These are phyloP conservation scores for Candida easanensis DNA, from an alignment of 805 yeast genomes.

Conservation along the genomic window DNA sequence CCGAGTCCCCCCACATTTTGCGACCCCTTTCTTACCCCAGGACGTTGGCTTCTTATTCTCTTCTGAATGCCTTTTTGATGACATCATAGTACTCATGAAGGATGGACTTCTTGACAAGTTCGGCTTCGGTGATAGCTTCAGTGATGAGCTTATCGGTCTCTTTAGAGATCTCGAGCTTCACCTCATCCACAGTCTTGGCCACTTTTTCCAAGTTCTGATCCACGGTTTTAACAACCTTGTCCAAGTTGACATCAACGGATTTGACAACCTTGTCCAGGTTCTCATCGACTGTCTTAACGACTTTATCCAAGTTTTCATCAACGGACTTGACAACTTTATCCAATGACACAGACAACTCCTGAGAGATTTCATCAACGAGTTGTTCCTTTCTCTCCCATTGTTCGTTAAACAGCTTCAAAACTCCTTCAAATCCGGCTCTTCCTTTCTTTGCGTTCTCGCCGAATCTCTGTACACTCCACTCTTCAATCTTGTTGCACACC, in stretches of 20 bases:
- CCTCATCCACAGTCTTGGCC: conserved; percentile 27
- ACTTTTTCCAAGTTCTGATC: conserved; percentile 36
- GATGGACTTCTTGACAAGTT: conserved; percentile 21
- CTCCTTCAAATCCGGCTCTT: conserved; percentile 79
- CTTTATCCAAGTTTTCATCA: conserved; percentile 28
- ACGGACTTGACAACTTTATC: conserved; percentile 29
- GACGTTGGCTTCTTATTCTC: no score
- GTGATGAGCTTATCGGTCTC: conserved; percentile 27
- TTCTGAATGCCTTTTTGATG: conserved; percentile 25
- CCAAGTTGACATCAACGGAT: no score
- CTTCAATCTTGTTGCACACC: conserved; percentile 81
- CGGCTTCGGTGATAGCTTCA: conserved; percentile 10
- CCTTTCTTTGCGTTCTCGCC: conserved; percentile 85
- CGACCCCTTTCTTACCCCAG: no score
- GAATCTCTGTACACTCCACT: conserved; percentile 88
- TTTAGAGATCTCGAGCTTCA: conserved; percentile 25
- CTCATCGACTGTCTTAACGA: conserved; percentile 30
- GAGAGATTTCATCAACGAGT: conserved; percentile 28
- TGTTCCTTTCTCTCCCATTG: conserved; percentile 30
- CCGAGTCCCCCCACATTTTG: no score
- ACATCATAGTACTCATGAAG: conserved; percentile 22
- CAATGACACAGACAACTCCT: conserved; percentile 27
- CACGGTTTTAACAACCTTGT: conserved; percentile 28
- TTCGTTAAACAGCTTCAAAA: conserved; percentile 50
- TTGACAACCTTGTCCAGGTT: conserved; percentile 35